A percentile compares a stretch with the other conserved stretches of the same genome.
These are phyloP conservation scores for Cadophora gregata DNA, from an alignment of 2,329 filamentous ascomycete genomes.

Conservation along the genomic window DNA sequence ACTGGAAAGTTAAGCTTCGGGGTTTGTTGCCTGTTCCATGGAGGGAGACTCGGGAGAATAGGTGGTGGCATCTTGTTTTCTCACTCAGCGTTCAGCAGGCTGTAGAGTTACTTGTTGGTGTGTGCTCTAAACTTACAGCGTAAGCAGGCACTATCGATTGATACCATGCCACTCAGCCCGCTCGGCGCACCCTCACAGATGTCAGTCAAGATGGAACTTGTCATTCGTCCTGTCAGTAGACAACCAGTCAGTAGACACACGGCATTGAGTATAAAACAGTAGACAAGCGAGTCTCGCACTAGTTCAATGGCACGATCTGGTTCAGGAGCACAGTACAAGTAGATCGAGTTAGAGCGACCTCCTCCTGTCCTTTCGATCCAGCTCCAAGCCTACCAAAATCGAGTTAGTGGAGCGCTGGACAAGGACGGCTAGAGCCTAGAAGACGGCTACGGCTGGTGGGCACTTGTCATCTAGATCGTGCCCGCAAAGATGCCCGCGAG, in stretches of 20 bases:
- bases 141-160: not conserved
- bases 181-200: constrained; percentile 2
- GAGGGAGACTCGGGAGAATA: not conserved
- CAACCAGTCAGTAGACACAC: not conserved
- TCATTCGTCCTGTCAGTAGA: not conserved
- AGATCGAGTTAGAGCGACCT: too few species aligned
- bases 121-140: not conserved
- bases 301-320: too few species aligned
- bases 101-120: not conserved
- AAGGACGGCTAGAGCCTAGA: not conserved
- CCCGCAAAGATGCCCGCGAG: constrained; percentile 28
- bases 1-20: constrained; percentile 3
- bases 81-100: constrained; percentile 18
- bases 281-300: too few species aligned
- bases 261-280: too few species aligned
- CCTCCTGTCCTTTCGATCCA: constrained; percentile 10
- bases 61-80: constrained; percentile 3
- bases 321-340: too few species aligned
- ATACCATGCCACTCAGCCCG: not conserved
- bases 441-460: constrained; percentile 2
- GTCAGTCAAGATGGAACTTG: not conserved
- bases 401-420: constrained; percentile 27
- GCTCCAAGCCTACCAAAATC: constrained; percentile 25
- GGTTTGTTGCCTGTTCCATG: not conserved
- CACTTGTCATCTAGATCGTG: constrained; percentile 24